Conservation (phyloP, 2,329 filamentous ascomycete genomes). For the Nigrospora osmanthi region DNA sequence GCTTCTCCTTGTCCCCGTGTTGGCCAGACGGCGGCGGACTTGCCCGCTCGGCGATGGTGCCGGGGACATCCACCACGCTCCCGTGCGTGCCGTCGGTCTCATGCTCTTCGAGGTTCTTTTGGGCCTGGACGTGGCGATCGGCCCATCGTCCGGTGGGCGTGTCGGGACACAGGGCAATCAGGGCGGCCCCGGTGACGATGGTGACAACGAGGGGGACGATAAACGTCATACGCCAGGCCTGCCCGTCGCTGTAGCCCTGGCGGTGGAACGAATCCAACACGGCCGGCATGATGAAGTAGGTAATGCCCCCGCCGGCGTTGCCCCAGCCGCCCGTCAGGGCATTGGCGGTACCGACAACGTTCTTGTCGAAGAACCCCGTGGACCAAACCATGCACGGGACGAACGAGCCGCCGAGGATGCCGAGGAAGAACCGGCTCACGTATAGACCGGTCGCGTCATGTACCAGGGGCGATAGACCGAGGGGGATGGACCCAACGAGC, state of each 20-base stretch:
- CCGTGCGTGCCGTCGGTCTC: constrained; percentile 22
- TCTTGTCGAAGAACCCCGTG: constrained; percentile 89
- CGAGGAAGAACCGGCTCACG: constrained; percentile 69
- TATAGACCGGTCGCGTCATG: constrained; percentile 62
- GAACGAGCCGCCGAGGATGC: constrained; percentile 70
- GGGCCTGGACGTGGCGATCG: constrained; percentile 54
- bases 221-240: constrained; percentile 80
- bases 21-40: constrained; percentile 22
- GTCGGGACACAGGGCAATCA: constrained; percentile 71
- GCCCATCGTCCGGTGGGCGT: constrained; percentile 78
- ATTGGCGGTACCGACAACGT: constrained; percentile 83
- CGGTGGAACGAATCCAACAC: constrained; percentile 71
- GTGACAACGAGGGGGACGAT: constrained; percentile 77
- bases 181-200: constrained; percentile 53
- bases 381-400: constrained; percentile 90
- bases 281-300: constrained; percentile 89
- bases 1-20: constrained; percentile 32
- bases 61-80: constrained; percentile 43
- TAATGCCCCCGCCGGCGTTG: constrained; percentile 83
- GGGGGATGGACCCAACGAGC: constrained; percentile 71
- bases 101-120: constrained; percentile 43
- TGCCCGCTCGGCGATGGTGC: constrained; percentile 35
- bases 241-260: constrained; percentile 52
- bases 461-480: constrained; percentile 73
- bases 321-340: constrained; percentile 78